A percentile compares a stretch with the other conserved stretches of the same genome.
phyloP scores from a whole-genome alignment of 345 rosid genomes.

The Turritis glabra region DNA sequence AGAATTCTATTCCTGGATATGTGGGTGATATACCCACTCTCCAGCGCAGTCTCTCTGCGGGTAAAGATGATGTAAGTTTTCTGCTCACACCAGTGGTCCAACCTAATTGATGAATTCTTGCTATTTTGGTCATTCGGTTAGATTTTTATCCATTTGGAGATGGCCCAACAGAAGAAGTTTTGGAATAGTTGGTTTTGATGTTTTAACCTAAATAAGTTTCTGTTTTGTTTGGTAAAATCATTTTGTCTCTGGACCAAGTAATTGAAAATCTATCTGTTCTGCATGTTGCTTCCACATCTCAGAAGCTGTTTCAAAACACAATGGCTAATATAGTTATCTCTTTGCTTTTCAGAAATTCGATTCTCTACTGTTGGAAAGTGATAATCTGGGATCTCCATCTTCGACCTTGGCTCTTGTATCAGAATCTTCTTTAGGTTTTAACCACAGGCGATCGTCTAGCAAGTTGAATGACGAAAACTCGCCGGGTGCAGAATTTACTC shows the following conservation, averaged over 20 bases:
- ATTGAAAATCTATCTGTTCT: not conserved
- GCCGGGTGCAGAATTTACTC: constrained; percentile 71
- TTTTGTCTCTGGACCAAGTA: constrained; percentile 6
- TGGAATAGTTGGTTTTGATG: constrained; percentile 1
- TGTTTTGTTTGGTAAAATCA: constrained; percentile 14
- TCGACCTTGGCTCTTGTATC: constrained; percentile 48
- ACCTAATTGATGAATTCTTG: not conserved
- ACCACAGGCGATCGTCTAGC: constrained; percentile 75
- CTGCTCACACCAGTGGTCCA: not conserved
- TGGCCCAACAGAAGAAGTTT: constrained; percentile 9
- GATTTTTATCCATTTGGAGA: not conserved
- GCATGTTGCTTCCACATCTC: constrained; percentile 4
- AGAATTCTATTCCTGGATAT: constrained; percentile 73
- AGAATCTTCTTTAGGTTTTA: constrained; percentile 57
- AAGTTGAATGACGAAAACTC: constrained; percentile 80
- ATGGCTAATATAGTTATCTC: constrained; percentile 17
- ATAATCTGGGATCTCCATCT: constrained; percentile 54
- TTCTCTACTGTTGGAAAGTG: constrained; percentile 59
- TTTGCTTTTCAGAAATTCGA: constrained; percentile 58
- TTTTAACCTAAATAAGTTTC: constrained; percentile 7
- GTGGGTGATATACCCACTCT: constrained; percentile 64
- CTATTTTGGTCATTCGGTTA: not conserved
- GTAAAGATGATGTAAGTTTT: constrained; percentile 73
- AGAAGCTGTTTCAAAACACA: constrained; percentile 8
- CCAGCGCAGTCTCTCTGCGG: constrained; percentile 68